These are phyloP conservation scores for Sphagnurus paluster DNA, from an alignment of 1,284 basidiomycete genomes.

Conservation along the genomic window DNA sequence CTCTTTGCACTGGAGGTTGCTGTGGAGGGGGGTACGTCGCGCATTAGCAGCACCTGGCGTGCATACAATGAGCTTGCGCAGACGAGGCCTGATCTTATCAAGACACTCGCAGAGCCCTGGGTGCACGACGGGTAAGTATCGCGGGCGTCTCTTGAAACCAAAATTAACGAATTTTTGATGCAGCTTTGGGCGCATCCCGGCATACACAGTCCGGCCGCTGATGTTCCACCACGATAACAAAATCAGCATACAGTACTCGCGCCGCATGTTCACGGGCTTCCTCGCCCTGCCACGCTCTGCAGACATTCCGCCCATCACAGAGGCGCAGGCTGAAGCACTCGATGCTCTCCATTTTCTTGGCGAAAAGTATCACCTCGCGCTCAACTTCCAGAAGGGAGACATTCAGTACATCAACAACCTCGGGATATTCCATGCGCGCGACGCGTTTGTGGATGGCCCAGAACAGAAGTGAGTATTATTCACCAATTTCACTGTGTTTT, in stretches of 20 bases:
- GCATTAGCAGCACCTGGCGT: constrained; percentile 39
- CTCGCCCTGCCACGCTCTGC: constrained; percentile 28
- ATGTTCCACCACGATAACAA: constrained; percentile 39
- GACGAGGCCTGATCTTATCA: constrained; percentile 42
- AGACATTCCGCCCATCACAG: constrained; percentile 44
- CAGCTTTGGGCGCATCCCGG: constrained; percentile 30
- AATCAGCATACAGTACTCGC: constrained; percentile 45
- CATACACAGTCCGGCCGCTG: constrained; percentile 37
- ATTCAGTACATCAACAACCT: constrained; percentile 51
- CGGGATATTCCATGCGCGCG: constrained; percentile 43
- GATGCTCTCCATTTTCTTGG: constrained; percentile 45
- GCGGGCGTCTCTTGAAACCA: background rate
- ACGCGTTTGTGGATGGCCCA: constrained; percentile 40
- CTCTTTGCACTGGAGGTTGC: constrained; percentile 40
- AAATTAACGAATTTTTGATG: background rate
- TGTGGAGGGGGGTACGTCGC: constrained; percentile 41
- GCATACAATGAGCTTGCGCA: constrained; percentile 46
- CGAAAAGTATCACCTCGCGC: constrained; percentile 40
- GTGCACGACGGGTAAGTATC: constrained; percentile 35
- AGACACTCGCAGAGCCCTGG: constrained; percentile 40
- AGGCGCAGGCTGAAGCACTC: constrained; percentile 47
- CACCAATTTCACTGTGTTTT: too few species aligned
- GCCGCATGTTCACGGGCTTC: constrained; percentile 44
- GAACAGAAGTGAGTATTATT: constrained; percentile 38
- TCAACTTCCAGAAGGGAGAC: constrained; percentile 47